Percentiles rank a stretch among this genome's conserved stretches.
Conservation (phyloP, 257 asterid species). For the Ilex asprella region DNA sequence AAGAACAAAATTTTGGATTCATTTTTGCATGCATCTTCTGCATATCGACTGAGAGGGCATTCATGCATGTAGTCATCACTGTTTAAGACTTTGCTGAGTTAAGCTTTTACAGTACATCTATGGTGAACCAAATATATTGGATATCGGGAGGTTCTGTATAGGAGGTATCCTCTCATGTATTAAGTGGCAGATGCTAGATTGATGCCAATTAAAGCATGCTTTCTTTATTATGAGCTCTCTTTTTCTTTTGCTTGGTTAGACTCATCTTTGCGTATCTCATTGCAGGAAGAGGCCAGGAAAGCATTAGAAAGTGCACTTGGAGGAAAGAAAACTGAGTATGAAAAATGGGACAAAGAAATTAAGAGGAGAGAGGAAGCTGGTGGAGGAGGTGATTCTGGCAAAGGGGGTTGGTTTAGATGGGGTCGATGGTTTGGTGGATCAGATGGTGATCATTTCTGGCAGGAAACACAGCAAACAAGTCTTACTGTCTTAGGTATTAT, state of each 20-base stretch:
- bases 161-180: no score
- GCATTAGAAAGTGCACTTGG: slow-evolving; percentile 93
- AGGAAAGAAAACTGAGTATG: slow-evolving; percentile 72
- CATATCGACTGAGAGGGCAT: no score
- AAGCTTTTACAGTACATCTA: no score
- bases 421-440: slow-evolving; percentile 70
- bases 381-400: slow-evolving; percentile 71
- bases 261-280: neutral
- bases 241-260: neutral
- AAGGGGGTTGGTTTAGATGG: slow-evolving; percentile 85
- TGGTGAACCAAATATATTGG: no score
- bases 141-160: no score
- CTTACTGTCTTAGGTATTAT: slow-evolving; percentile 69
- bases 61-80: no score
- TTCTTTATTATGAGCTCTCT: neutral
- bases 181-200: no score
- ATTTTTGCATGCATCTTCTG: no score
- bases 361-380: slow-evolving; percentile 77
- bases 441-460: slow-evolving; percentile 81
- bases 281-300: slow-evolving; percentile 79
- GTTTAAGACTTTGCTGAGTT: no score
- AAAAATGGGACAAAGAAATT: slow-evolving; percentile 86
- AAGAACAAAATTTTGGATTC: no score
- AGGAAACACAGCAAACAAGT: slow-evolving; percentile 81
- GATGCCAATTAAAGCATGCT: neutral